A percentile compares a stretch with the other conserved stretches of the same genome.
Evolutionary conservation across 306 rosid genomes (phyloP).

Genomic region (Erythrophleum fordii): DNA sequence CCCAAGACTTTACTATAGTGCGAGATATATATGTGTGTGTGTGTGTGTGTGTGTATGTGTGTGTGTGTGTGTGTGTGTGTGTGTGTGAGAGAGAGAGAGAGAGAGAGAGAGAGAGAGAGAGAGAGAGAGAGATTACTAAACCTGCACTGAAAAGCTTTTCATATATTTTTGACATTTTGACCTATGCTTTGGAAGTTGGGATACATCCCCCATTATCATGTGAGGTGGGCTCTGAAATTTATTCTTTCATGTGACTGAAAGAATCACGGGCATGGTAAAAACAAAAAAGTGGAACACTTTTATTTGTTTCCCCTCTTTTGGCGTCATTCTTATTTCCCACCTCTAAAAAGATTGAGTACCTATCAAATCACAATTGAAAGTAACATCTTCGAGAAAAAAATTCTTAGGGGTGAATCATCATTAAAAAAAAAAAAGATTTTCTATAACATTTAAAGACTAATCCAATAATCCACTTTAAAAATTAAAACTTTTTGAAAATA

Average conservation of each 20-base stretch:
- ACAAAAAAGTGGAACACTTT: neutral
- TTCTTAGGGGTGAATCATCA: no score
- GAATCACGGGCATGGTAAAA: slow-evolving; percentile 18
- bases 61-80: no score
- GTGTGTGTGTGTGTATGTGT: no score
- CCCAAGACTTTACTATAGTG: no score
- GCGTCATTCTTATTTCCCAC: slow-evolving; percentile 18
- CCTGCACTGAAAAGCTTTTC: neutral
- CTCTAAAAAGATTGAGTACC: neutral
- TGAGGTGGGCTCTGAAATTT: slow-evolving; percentile 13
- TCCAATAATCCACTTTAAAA: no score
- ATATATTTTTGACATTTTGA: neutral
- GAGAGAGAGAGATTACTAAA: no score
- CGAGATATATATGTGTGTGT: no score
- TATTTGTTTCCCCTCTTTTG: neutral
- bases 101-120: no score
- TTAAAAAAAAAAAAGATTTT: no score
- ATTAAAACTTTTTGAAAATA: no score
- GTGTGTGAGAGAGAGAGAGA: no score
- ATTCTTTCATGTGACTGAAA: slow-evolving; percentile 19
- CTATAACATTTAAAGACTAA: no score
- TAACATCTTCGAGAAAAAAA: neutral
- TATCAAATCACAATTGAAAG: neutral
- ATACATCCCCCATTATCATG: neutral
- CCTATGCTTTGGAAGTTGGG: neutral